Percentiles rank a stretch among this genome's conserved stretches.
Evolutionary conservation across 2,329 filamentous ascomycete genomes (phyloP).

Genomic region (Parastagonospora nodorum): DNA sequence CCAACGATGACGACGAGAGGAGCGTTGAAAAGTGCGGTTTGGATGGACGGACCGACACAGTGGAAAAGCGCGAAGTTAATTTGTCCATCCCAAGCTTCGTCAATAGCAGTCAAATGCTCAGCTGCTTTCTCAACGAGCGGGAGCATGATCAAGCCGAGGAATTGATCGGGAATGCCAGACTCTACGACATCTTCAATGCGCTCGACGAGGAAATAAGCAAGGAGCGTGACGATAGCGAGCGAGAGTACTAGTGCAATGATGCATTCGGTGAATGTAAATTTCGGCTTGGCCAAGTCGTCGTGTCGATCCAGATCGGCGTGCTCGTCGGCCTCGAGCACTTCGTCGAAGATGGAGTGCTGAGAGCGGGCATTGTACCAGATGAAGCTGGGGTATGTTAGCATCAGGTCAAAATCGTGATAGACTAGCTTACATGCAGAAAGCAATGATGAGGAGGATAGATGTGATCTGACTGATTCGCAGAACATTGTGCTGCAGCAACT

Average conservation of each 20-base stretch:
- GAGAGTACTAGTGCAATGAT: conserved; percentile 67
- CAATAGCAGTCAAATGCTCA: conserved; percentile 81
- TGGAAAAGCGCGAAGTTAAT: conserved; percentile 86
- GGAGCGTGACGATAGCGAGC: conserved; percentile 71
- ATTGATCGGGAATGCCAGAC: conserved; percentile 55
- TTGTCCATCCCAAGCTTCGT: conserved; percentile 82
- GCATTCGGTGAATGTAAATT: conserved; percentile 77
- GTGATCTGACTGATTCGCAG: conserved; percentile 44
- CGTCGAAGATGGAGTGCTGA: conserved; percentile 78
- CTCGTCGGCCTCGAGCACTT: conserved; percentile 74
- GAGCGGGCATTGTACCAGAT: conserved; percentile 75
- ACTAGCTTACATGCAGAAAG: conserved; percentile 57
- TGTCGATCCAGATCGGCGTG: conserved; percentile 66
- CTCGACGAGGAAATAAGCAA: conserved; percentile 74
- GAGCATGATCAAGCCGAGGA: conserved; percentile 75
- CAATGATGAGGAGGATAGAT: conserved; percentile 43
- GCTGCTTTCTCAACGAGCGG: conserved; percentile 85
- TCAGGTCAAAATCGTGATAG: conserved; percentile 59
- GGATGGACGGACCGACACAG: conserved; percentile 83
- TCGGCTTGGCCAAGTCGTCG: conserved; percentile 64
- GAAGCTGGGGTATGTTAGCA: conserved; percentile 61
- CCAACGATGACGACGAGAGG: conserved; percentile 82
- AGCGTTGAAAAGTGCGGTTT: conserved; percentile 87
- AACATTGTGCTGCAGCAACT: conserved; percentile 39
- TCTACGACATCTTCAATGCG: conserved; percentile 70